Evolutionary conservation across 306 rosid genomes (phyloP).

Genomic region (Cicer judaicum): DNA sequence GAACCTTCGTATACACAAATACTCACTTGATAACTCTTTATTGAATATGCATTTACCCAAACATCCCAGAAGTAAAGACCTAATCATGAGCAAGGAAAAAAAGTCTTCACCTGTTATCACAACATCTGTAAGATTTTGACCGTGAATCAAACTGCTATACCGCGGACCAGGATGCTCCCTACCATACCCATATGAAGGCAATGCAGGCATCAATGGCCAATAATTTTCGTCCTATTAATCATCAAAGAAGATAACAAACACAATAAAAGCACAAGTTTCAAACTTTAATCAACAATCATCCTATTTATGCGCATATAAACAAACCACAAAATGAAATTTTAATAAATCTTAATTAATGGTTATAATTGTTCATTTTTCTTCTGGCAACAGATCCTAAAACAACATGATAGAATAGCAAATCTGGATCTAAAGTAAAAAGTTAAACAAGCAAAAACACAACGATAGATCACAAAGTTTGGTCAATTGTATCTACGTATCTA

Average conservation of each 20-base stretch:
- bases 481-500: too few relatives aligned
- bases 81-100: slow-evolving; percentile 4
- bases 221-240: slow-evolving; percentile 76
- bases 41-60: not conserved
- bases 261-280: slow-evolving; percentile 37
- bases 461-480: too few relatives aligned
- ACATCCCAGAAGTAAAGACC: not conserved
- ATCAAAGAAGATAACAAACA: slow-evolving; percentile 38
- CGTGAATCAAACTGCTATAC: slow-evolving; percentile 86
- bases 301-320: not conserved
- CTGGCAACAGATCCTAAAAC: not conserved
- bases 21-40: not conserved
- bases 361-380: not conserved
- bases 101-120: slow-evolving; percentile 76
- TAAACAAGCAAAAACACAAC: too few relatives aligned
- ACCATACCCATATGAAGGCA: slow-evolving; percentile 98
- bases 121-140: slow-evolving; percentile 88
- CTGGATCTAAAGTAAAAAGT: too few relatives aligned
- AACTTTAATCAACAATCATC: slow-evolving; percentile 7
- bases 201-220: slow-evolving; percentile 91
- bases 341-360: not conserved
- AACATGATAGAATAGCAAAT: too few relatives aligned
- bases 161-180: slow-evolving; percentile 93
- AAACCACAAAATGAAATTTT: not conserved
- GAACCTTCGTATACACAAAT: not conserved